phyloP scores from a whole-genome alignment of 164 flowering plant genomes.

The Warburgia ugandensis region DNA sequence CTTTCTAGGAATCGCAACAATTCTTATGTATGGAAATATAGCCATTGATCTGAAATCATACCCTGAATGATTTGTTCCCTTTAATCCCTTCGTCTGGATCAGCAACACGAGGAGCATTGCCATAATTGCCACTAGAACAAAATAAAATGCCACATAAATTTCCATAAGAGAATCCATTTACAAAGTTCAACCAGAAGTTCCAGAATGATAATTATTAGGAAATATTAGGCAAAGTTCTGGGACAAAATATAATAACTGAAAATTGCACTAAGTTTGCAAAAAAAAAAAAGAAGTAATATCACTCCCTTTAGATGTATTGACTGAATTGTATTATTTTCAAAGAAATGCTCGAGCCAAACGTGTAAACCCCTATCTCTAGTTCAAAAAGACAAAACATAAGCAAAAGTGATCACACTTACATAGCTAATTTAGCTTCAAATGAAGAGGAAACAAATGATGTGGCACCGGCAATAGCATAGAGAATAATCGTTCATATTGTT shows the following conservation, averaged over 20 bases:
- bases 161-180: background rate
- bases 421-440: too few species aligned
- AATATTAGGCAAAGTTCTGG: too few species aligned
- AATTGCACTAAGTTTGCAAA: background rate
- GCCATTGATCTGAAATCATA: conserved; percentile 19
- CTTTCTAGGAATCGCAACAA: background rate
- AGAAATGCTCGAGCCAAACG: conserved; percentile 80
- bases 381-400: conserved; percentile 11
- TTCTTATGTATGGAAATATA: background rate
- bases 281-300: background rate
- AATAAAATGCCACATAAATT: background rate
- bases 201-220: too few species aligned
- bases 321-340: conserved; percentile 64
- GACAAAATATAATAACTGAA: background rate
- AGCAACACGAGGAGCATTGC: conserved; percentile 89
- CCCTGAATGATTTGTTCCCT: conserved; percentile 85
- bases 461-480: conserved; percentile 40
- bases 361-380: conserved; percentile 84
- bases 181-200: background rate
- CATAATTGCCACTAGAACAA: conserved; percentile 79
- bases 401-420: too few species aligned
- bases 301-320: conserved; percentile 78
- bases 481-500: conserved; percentile 91
- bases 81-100: conserved; percentile 87
- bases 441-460: background rate